Evolutionary conservation across 1,284 basidiomycete genomes (phyloP).

Genomic region (Stygiomarasmius scandens): DNA sequence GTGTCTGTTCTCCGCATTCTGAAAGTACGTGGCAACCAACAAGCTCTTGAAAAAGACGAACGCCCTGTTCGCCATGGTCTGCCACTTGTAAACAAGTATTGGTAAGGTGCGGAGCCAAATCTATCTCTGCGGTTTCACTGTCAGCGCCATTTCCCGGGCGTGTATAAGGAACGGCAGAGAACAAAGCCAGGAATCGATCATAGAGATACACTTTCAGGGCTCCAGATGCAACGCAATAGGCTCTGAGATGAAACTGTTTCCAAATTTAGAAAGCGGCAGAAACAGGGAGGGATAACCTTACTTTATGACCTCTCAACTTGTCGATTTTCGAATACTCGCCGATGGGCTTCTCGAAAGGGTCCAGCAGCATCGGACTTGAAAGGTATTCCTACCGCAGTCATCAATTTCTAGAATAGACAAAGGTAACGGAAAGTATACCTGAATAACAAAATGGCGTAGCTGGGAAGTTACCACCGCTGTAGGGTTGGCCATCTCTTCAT

Average conservation of each 20-base stretch:
- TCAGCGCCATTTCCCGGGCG: constrained; percentile 35
- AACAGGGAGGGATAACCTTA: constrained; percentile 33
- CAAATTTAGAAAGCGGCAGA: constrained; percentile 11
- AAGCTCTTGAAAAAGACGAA: constrained; percentile 80
- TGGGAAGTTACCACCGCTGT: constrained; percentile 84
- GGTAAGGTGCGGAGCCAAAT: constrained; percentile 86
- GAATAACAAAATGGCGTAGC: constrained; percentile 94
- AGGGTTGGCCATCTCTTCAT: constrained; percentile 27
- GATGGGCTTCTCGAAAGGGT: constrained; percentile 55
- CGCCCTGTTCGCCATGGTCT: constrained; percentile 64
- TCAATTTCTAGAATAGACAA: constrained; percentile 10
- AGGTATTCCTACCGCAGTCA: constrained; percentile 75
- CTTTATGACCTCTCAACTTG: constrained; percentile 65
- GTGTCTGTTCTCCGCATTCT: constrained; percentile 17
- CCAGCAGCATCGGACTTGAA: constrained; percentile 73
- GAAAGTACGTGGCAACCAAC: constrained; percentile 63
- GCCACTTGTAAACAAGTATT: constrained; percentile 90
- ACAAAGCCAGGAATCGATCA: constrained; percentile 83
- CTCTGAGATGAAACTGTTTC: constrained; percentile 91
- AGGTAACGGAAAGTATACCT: constrained; percentile 53
- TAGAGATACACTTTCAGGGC: constrained; percentile 81
- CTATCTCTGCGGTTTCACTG: constrained; percentile 34
- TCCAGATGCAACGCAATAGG: constrained; percentile 89
- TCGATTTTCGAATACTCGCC: constrained; percentile 25
- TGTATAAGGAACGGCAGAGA: constrained; percentile 72